These are phyloP conservation scores for Kondoa malvinella DNA, from an alignment of 768 basidiomycete genomes.

Conservation along the genomic window DNA sequence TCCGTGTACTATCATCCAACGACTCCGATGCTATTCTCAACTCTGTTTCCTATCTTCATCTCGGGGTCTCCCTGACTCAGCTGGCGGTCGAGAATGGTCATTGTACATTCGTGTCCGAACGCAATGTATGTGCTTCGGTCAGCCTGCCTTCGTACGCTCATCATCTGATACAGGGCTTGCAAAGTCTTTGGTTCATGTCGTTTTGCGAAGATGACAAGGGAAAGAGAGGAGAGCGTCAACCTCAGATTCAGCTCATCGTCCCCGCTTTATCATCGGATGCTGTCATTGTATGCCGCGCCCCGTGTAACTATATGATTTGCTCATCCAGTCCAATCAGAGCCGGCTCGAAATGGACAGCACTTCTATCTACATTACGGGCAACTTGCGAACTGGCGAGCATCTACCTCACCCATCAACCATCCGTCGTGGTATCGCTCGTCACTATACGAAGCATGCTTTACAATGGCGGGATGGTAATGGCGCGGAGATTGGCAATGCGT, in stretches of 20 bases:
- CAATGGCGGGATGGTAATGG: too few relatives aligned
- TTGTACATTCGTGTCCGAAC: not conserved
- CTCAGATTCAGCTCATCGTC: not conserved
- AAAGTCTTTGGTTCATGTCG: not conserved
- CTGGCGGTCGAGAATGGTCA: not conserved
- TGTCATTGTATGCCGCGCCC: not conserved
- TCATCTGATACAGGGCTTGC: too few relatives aligned
- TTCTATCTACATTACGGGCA: not conserved
- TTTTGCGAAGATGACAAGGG: not conserved
- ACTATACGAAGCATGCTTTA: too few relatives aligned
- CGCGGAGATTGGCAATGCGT: too few relatives aligned
- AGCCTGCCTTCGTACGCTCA: not conserved
- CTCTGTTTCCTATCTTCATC: too few relatives aligned
- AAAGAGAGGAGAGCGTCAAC: too few relatives aligned
- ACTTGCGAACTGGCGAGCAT: not conserved
- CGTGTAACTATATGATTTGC: not conserved
- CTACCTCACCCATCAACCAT: not conserved
- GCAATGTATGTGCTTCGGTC: not conserved
- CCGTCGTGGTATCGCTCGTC: not conserved
- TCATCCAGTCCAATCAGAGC: not conserved
- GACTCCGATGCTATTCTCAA: too few relatives aligned
- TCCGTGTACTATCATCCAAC: not conserved
- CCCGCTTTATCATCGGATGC: not conserved
- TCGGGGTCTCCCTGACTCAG: not conserved
- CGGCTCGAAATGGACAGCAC: not conserved